Evolutionary conservation across 139 green algal genomes (phyloP), one percentile per base, ranked within the genome.

Genomic region (Eudorina sp.): DNA sequence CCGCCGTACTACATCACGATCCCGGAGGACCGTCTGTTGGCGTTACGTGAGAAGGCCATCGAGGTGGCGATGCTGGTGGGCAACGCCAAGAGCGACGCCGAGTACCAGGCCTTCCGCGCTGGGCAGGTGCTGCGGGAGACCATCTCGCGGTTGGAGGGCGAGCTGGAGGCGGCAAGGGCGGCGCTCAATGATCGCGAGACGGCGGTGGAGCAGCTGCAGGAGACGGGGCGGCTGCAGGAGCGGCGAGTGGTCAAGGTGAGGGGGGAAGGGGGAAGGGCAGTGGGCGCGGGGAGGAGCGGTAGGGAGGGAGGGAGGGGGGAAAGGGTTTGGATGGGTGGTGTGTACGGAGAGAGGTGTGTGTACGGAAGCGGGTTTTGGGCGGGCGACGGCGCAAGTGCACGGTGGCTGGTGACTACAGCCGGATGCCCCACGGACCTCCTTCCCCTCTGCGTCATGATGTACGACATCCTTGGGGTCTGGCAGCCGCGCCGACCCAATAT

Each of bases 51-150:
- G 18, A 74, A 74, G 69, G 43, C 86, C 69, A 31, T 83, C 27
- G 90, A 93, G 60, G 64, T 93, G 77, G 77, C 83, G 4, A n/a
- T 19, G n/a, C n/a, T 90, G 55, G 46, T 93, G 75, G 70, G 70
- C 14, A 83, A 55, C 1, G 78, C 76, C 0, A 68, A 60, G 29
- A 84, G 36, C 34, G 90, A 88, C 31, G 76, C 78, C 14, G 90
- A 93, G 83, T 93, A 92, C 62, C 89, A 92, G 88, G 70, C 81
- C 21, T 88, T 91, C 72, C 70, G 88, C 36, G 72, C 82, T 18
- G n/a, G 45, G 9, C 89, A 92, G 82, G 48, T 77, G 21, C 85
- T 92, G 13, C 85, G 90, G 9, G 90, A 92, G 25, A 62, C 81
- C 13, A 87, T 92, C 53, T 70, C 27, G 1, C 53, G 55, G 40